A percentile compares a stretch with the other conserved stretches of the same genome.
phyloP scores from a whole-genome alignment of 805 yeast genomes.

The Candida qinlingensis region DNA sequence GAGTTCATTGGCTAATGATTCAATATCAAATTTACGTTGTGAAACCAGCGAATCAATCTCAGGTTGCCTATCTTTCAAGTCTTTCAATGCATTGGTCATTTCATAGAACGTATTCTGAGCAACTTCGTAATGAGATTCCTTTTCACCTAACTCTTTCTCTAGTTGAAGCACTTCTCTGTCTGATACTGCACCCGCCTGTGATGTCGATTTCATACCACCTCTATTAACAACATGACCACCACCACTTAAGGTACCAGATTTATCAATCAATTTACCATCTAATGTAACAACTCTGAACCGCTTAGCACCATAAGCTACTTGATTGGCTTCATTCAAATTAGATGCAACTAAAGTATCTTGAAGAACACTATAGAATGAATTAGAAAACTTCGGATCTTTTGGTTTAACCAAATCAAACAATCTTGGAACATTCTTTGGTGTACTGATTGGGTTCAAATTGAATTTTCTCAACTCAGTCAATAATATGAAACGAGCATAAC shows the following conservation, averaged over 20 bases:
- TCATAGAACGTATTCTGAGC: slow-evolving; percentile 47
- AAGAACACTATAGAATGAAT: slow-evolving; percentile 86
- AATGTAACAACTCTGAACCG: slow-evolving; percentile 88
- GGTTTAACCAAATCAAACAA: slow-evolving; percentile 79
- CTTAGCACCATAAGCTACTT: slow-evolving; percentile 77
- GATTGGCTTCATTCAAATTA: slow-evolving; percentile 72
- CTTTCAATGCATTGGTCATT: slow-evolving; percentile 55
- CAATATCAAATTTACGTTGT: slow-evolving; percentile 57
- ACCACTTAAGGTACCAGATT: slow-evolving; percentile 94
- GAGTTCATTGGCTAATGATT: slow-evolving; percentile 50
- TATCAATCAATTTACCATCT: slow-evolving; percentile 87
- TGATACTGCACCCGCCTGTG: slow-evolving; percentile 39
- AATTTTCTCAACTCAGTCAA: slow-evolving; percentile 66
- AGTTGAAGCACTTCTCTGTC: slow-evolving; percentile 53
- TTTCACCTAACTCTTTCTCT: slow-evolving; percentile 43
- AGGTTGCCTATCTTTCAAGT: slow-evolving; percentile 62
- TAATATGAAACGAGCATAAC: slow-evolving; percentile 84
- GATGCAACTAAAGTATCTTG: slow-evolving; percentile 84
- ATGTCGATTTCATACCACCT: slow-evolving; percentile 66
- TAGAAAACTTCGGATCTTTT: slow-evolving; percentile 59
- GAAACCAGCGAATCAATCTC: slow-evolving; percentile 58
- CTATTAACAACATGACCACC: slow-evolving; percentile 72
- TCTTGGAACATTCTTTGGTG: slow-evolving; percentile 76
- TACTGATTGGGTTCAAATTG: slow-evolving; percentile 49
- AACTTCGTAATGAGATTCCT: slow-evolving; percentile 48